Percentiles rank a stretch among this genome's conserved stretches.
Evolutionary conservation across 768 basidiomycete species (phyloP).

Genomic region (Mrakia blollopis): DNA sequence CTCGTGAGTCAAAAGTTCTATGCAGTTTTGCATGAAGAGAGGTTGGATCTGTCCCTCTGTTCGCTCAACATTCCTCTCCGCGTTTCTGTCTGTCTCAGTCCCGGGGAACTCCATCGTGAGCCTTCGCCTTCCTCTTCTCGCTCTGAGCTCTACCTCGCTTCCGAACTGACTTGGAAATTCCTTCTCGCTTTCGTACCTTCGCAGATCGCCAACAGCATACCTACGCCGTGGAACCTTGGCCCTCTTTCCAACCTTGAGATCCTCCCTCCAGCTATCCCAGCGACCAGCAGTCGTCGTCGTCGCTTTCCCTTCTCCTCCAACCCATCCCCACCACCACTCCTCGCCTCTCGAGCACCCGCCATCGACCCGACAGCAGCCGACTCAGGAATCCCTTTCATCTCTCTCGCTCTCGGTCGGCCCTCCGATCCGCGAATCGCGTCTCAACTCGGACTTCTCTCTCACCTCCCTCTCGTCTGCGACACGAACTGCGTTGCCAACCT

Average conservation of each 20-base stretch:
- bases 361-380: background rate
- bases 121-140: background rate
- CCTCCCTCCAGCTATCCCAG: conserved; percentile 5
- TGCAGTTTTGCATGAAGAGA: background rate
- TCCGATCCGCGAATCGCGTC: conserved; percentile 19
- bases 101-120: conserved; percentile 31
- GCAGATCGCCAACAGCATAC: conserved; percentile 9
- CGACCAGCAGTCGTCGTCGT: conserved; percentile 14
- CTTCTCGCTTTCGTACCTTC: background rate
- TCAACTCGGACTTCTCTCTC: conserved; percentile 25
- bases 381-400: conserved; percentile 19
- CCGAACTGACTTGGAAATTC: background rate
- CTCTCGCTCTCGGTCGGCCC: conserved; percentile 19
- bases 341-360: background rate
- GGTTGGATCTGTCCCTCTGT: background rate
- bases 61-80: background rate
- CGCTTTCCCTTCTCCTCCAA: conserved; percentile 2
- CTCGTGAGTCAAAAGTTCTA: background rate
- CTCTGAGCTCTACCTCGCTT: background rate
- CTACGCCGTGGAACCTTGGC: conserved; percentile 9
- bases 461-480: conserved; percentile 22
- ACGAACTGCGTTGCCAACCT: background rate
- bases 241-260: conserved; percentile 28
- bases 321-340: background rate
- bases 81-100: background rate